Conservation (phyloP, 2,329 filamentous ascomycete species). For the Arthrobotrys musiformis region DNA sequence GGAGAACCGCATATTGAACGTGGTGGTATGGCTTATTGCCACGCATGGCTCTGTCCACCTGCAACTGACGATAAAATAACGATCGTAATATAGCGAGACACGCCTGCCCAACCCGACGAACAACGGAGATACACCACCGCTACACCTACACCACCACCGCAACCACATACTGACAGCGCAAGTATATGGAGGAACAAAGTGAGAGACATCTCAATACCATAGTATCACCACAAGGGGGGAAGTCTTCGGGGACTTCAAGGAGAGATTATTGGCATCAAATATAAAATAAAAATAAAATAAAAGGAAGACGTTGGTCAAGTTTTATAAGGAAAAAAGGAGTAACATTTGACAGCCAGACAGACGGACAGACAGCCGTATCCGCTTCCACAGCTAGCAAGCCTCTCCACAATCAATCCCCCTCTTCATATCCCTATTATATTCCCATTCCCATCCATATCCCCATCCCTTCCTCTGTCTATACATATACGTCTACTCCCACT, state of each 20-base stretch:
- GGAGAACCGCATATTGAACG: neutral
- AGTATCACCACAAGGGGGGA: too few species aligned
- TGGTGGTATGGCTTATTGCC: conserved; percentile 8
- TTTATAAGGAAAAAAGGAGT: too few species aligned
- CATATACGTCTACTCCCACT: too few species aligned
- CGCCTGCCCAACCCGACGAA: conserved; percentile 1
- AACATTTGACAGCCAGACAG: neutral
- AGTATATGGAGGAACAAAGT: neutral
- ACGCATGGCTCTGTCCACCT: conserved; percentile 12
- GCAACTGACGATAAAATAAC: conserved; percentile 14
- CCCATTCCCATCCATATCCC: too few species aligned
- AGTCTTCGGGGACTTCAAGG: too few species aligned
- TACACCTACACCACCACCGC: too few species aligned
- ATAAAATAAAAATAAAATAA: neutral
- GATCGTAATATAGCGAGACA: neutral
- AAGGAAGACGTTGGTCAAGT: too few species aligned
- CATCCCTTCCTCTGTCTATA: too few species aligned
- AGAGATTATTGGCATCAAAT: neutral
- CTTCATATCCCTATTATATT: too few species aligned
- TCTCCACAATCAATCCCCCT: too few species aligned
- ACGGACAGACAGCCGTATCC: neutral
- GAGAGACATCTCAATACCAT: neutral
- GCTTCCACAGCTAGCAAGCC: too few species aligned
- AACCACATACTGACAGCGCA: too few species aligned
- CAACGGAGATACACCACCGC: neutral